phyloP scores from a whole-genome alignment of 2,329 filamentous ascomycete genomes.

The Didymella segeticola region DNA sequence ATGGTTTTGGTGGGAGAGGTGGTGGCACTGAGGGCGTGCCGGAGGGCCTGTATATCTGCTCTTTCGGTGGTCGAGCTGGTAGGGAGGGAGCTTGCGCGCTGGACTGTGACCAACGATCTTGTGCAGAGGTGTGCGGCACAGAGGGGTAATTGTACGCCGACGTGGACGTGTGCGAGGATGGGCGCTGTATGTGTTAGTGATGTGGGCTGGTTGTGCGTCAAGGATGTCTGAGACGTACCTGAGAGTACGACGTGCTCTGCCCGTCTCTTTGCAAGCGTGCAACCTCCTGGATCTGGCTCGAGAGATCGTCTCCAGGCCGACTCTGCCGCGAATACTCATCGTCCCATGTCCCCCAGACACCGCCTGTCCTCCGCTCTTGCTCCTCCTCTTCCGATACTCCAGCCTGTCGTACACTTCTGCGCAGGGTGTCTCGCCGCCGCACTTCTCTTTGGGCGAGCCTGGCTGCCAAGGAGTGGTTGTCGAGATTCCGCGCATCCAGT shows the following conservation, averaged over 20 bases:
- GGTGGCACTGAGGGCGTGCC: conserved; percentile 34
- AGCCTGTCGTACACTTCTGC: conserved; percentile 28
- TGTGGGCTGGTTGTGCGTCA: neutral
- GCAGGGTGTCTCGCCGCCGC: conserved; percentile 35
- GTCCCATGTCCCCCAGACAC: conserved; percentile 57
- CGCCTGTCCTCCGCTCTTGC: conserved; percentile 60
- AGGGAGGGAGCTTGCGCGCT: conserved; percentile 20
- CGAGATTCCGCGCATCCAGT: conserved; percentile 12
- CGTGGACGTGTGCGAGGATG: conserved; percentile 32
- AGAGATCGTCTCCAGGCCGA: conserved; percentile 55
- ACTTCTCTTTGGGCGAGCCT: conserved; percentile 36
- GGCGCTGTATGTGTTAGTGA: conserved; percentile 31
- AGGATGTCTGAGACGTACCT: conserved; percentile 21
- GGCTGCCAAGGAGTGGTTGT: conserved; percentile 34
- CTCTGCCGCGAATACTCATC: conserved; percentile 63
- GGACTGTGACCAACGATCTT: conserved; percentile 43
- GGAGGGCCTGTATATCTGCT: conserved; percentile 35
- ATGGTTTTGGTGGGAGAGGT: conserved; percentile 39
- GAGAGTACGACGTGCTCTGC: conserved; percentile 31
- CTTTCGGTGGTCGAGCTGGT: conserved; percentile 51
- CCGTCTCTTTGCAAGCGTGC: conserved; percentile 46
- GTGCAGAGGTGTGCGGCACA: conserved; percentile 51
- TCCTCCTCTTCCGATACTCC: conserved; percentile 38
- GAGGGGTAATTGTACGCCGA: conserved; percentile 53
- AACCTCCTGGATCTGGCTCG: conserved; percentile 60